Evolutionary conservation across 225 moss, liverwort and hornwort genomes (phyloP), one percentile per base, ranked within the genome.

Genomic region (Ulota crispa): DNA sequence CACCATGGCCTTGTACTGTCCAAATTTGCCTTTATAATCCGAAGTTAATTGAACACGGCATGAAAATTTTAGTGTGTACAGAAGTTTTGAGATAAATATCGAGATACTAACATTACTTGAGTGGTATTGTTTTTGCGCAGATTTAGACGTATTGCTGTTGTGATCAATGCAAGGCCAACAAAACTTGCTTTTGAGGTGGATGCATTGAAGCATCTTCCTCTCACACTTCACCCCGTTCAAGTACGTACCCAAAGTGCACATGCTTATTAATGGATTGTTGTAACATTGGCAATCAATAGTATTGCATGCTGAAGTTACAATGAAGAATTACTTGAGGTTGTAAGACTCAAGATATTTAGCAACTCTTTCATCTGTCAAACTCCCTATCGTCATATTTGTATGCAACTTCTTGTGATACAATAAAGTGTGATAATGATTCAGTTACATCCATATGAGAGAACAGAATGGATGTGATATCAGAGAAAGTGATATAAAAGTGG

Each of bases 221-320:
- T 94, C n/a, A 83, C 91, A 32, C 84, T 94, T 72, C 98, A 98
- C 72, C 91, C 92, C 59, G 78, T 94, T 53, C 95, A 98, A 85
- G 88, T 87, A 79, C 68, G 52, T n/a, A 24, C 36, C 10, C 26
- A 19, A 77, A 43, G 19, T 37, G 5, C 53, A 26, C 26, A 3
- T 66, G 53, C 24, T 53, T 24, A 7, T 11, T 10, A 26, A 19
- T 7, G 65, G 31, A 24, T 2, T 53, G 52, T 19, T 65, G 2
- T 24, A 36, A 52, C 26, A 26, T 24, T 65, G 24, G 18, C 19
- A 24, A 54, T 64, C 45, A n/a, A 45, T 9, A 63, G 30, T 47
- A 1, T 15, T 63, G 8, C 9, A 50, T 32, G 32, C 16, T 15
- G 47, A 64, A 14, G n/a, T n/a, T n/a, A 52, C 77, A 65, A 10